phyloP scores from a whole-genome alignment of 1,284 basidiomycete species.

The Ustilago curta region DNA sequence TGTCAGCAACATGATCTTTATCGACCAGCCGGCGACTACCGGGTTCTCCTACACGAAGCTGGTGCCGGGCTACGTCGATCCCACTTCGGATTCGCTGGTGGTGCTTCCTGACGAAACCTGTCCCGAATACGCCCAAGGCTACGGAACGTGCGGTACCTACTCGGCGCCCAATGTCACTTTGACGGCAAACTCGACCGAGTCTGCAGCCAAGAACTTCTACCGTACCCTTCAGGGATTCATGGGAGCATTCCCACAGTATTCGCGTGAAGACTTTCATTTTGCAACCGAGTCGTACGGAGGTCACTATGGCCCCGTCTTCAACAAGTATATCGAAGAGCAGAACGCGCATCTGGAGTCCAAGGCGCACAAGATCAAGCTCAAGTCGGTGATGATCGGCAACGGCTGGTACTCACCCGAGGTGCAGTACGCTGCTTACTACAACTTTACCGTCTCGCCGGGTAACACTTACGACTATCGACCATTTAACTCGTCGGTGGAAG shows the following conservation, averaged over 20 bases:
- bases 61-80: slow-evolving; percentile 49
- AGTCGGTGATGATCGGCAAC: slow-evolving; percentile 75
- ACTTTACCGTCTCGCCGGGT: slow-evolving; percentile 56
- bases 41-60: slow-evolving; percentile 55
- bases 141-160: slow-evolving; percentile 52
- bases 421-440: slow-evolving; percentile 57
- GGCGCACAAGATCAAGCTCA: slow-evolving; percentile 74
- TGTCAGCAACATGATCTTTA: slow-evolving; percentile 78
- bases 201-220: slow-evolving; percentile 69
- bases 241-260: slow-evolving; percentile 56
- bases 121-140: slow-evolving; percentile 37
- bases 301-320: slow-evolving; percentile 74
- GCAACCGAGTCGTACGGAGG: slow-evolving; percentile 75
- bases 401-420: slow-evolving; percentile 54
- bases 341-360: slow-evolving; percentile 72
- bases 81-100: slow-evolving; percentile 21
- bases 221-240: slow-evolving; percentile 73
- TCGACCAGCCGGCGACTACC: slow-evolving; percentile 75
- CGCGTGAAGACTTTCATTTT: slow-evolving; percentile 73
- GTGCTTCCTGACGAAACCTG: slow-evolving; percentile 42
- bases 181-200: slow-evolving; percentile 50
- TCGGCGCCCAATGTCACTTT: slow-evolving; percentile 46
- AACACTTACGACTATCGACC: slow-evolving; percentile 53
- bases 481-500: slow-evolving; percentile 38
- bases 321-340: slow-evolving; percentile 73